These are phyloP conservation scores for Candida boleticola DNA, from an alignment of 805 yeast species.

Conservation along the genomic window DNA sequence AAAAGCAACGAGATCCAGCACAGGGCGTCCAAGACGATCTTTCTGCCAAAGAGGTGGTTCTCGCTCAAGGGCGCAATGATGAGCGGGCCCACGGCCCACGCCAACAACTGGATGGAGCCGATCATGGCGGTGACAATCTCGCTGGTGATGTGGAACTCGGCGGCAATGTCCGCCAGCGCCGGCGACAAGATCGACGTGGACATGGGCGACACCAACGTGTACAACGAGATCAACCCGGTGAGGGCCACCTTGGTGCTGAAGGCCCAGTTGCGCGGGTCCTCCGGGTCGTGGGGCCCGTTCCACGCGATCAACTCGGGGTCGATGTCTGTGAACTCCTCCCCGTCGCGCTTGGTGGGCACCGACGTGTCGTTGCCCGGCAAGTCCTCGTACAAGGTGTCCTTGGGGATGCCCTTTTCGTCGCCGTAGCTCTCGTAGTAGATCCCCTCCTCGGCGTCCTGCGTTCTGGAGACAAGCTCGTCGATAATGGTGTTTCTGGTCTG, in stretches of 20 bases:
- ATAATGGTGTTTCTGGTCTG: slow-evolving; percentile 31
- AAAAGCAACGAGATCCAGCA: slow-evolving; percentile 34
- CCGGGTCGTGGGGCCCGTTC: slow-evolving; percentile 29
- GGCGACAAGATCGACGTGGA: slow-evolving; percentile 41
- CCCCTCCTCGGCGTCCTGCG: slow-evolving; percentile 13
- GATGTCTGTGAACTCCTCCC: slow-evolving; percentile 27
- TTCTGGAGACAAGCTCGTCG: slow-evolving; percentile 18
- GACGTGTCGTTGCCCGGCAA: slow-evolving; percentile 19
- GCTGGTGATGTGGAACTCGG: slow-evolving; percentile 27
- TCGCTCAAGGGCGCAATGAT: slow-evolving; percentile 40
- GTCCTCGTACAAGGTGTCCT: slow-evolving; percentile 10
- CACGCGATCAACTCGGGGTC: slow-evolving; percentile 41
- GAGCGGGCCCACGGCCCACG: slow-evolving; percentile 42
- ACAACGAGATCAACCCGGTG: slow-evolving; percentile 29
- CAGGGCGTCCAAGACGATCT: slow-evolving; percentile 28
- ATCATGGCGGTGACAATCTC: slow-evolving; percentile 26
- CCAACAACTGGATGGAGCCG: slow-evolving; percentile 35
- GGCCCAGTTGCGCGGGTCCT: slow-evolving; percentile 37
- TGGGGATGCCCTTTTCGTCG: background rate
- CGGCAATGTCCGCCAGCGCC: slow-evolving; percentile 27
- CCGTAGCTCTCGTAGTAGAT: slow-evolving; percentile 7
- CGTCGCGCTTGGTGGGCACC: slow-evolving; percentile 27
- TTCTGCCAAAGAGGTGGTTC: slow-evolving; percentile 34
- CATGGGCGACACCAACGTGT: slow-evolving; percentile 40
- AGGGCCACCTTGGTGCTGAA: slow-evolving; percentile 18